Percentiles rank a stretch among this genome's conserved stretches.
Evolutionary conservation across 345 rosid genomes (phyloP).

Genomic region (Laguncularia racemosa): DNA sequence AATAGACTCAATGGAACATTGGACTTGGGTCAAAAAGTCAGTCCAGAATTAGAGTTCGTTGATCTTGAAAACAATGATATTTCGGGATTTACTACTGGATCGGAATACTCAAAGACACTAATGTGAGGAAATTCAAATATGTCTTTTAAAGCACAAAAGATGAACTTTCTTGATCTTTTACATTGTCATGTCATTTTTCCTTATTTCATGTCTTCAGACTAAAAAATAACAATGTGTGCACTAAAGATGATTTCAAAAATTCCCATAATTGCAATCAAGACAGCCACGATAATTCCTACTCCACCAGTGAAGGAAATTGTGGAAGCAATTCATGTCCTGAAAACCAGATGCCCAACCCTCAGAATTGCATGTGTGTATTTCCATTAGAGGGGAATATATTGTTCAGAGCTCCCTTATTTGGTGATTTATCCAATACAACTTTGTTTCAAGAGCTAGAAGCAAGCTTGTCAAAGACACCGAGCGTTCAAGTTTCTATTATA

Average conservation of each 20-base stretch:
- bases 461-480: slow-evolving; percentile 65
- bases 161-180: background rate
- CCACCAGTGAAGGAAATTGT: slow-evolving; percentile 68
- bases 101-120: slow-evolving; percentile 47
- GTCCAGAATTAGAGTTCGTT: slow-evolving; percentile 50
- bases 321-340: slow-evolving; percentile 46
- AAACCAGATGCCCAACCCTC: slow-evolving; percentile 74
- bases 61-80: slow-evolving; percentile 68
- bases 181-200: slow-evolving; percentile 1
- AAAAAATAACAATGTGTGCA: slow-evolving; percentile 71
- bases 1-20: slow-evolving; percentile 58
- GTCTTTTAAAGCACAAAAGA: too few relatives aligned
- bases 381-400: slow-evolving; percentile 80
- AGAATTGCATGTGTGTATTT: slow-evolving; percentile 75
- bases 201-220: slow-evolving; percentile 37
- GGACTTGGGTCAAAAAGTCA: slow-evolving; percentile 43
- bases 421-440: slow-evolving; percentile 48
- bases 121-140: slow-evolving; percentile 24
- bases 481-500: slow-evolving; percentile 62
- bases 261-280: slow-evolving; percentile 68
- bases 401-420: slow-evolving; percentile 63
- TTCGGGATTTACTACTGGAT: slow-evolving; percentile 50
- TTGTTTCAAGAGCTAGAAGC: slow-evolving; percentile 65
- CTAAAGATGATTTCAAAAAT: slow-evolving; percentile 41
- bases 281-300: slow-evolving; percentile 40